Percentiles rank a stretch among this genome's conserved stretches.
These are phyloP conservation scores for Nemania diffusa DNA, from an alignment of 2,329 filamentous ascomycete genomes.

Conservation along the genomic window DNA sequence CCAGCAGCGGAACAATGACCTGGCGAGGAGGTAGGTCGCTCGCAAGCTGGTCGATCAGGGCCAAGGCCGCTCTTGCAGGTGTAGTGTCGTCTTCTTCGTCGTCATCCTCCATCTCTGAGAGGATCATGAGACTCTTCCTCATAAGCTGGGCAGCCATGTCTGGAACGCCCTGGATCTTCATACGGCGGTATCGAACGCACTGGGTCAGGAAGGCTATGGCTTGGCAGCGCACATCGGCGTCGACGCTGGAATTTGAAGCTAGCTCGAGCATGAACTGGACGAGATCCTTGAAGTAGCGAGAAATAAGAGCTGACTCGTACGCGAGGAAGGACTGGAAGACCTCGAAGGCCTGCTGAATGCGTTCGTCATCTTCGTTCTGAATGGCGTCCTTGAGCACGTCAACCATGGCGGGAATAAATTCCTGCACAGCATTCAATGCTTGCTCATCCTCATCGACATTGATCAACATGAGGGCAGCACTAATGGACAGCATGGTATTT, in stretches of 20 bases:
- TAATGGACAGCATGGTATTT: constrained; percentile 92
- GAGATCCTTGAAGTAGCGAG: constrained; percentile 87
- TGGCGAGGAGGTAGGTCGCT: constrained; percentile 91
- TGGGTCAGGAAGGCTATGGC: constrained; percentile 95
- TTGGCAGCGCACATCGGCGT: constrained; percentile 88
- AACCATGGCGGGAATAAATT: constrained; percentile 87
- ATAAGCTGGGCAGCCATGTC: constrained; percentile 87
- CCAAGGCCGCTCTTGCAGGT: constrained; percentile 84
- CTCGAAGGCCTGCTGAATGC: constrained; percentile 90
- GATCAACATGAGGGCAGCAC: constrained; percentile 86
- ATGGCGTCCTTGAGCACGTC: constrained; percentile 87
- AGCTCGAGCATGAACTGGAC: constrained; percentile 95
- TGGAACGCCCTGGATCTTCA: constrained; percentile 92
- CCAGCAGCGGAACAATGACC: constrained; percentile 90
- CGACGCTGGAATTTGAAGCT: constrained; percentile 77
- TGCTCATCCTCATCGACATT: constrained; percentile 86
- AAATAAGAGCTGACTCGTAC: constrained; percentile 86
- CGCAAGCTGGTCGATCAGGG: constrained; percentile 88
- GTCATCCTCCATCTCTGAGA: constrained; percentile 85
- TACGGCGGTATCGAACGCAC: constrained; percentile 88
- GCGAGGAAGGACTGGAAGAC: constrained; percentile 95
- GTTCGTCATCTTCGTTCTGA: constrained; percentile 83
- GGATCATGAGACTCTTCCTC: constrained; percentile 85
- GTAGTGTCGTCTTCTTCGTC: constrained; percentile 86
- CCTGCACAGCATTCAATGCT: constrained; percentile 79